These are phyloP conservation scores for Pochonia chlamydosporia DNA, from an alignment of 2,329 filamentous ascomycete genomes.

Conservation along the genomic window DNA sequence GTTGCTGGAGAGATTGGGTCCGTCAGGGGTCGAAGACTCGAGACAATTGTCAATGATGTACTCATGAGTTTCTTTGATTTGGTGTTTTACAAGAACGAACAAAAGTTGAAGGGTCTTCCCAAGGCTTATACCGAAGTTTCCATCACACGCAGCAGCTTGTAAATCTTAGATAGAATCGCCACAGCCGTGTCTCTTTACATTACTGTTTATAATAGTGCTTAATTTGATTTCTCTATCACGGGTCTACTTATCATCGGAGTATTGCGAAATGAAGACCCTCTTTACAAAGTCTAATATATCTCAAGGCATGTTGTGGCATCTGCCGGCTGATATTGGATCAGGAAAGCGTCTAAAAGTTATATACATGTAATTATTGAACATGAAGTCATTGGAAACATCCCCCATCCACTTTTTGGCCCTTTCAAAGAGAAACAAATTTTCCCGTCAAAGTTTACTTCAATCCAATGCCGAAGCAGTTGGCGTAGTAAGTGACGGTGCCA, in stretches of 20 bases:
- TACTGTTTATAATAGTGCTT: no score
- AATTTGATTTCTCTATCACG: no score
- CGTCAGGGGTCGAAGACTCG: conserved; percentile 11
- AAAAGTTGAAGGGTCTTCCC: conserved; percentile 7
- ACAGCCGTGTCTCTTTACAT: no score
- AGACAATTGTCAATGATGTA: conserved; percentile 15
- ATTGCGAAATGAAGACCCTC: no score
- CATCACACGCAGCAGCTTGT: conserved; percentile 13
- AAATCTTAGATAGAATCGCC: conserved; percentile 2
- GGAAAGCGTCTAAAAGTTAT: no score
- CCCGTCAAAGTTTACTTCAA: conserved; percentile 3
- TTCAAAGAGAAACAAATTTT: no score
- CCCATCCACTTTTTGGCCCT: conserved; percentile 4
- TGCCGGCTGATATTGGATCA: no score
- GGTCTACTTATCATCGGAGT: no score
- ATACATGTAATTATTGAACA: no score
- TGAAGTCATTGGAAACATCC: no score
- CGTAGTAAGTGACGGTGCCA: conserved; percentile 63
- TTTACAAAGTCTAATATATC: no score
- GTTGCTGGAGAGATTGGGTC: conserved; percentile 13
- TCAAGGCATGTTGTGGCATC: no score
- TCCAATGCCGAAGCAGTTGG: conserved; percentile 55
- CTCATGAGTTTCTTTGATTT: conserved; percentile 17
- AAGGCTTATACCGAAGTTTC: conserved; percentile 12
- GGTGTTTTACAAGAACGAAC: conserved; percentile 9